Evolutionary conservation across 306 rosid species (phyloP), one percentile per base, ranked within the genome.

Genomic region (Cicer bijugum): DNA sequence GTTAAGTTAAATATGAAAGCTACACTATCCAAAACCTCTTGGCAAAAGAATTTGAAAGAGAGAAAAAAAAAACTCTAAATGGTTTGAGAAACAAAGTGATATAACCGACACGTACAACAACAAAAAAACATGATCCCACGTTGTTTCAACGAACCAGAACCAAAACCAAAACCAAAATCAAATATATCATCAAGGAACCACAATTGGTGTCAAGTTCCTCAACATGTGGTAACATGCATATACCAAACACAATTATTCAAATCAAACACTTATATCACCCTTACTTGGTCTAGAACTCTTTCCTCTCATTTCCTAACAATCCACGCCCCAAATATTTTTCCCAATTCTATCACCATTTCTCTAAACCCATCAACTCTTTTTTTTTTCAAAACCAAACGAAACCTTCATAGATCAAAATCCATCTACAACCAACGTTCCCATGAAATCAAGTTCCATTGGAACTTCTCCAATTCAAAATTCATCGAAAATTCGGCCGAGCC

Each of bases 341-440:
- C 67, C 20, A 60, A 35, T 8, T 60, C 46, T 12, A 60, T 60
- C 46, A n/a, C 67, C 23, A 37, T 60, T 60, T 14, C 45, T n/a
- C 20, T 35, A 11, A 35, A 35, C 7, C 23, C 67, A 60, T 60
- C 66, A 60, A 60, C 20, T 8, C 12, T 35, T 8, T 4, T 12
- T 9, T 56, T 20, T 14, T 35, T 60, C 20, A 46, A 9, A 46
- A 46, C 51, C 33, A 28, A 28, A 11, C 23, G 19, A 35, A 17
- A 8, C 60, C 33, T 17, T 16, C 45, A 37, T 2, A 9, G 17
- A 39, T 60, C 67, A 6, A 60, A 60, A 60, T n/a, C 67, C 11
- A 37, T 60, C 12, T 12, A 12, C 19, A 38, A 14, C 2, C 19
- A 39, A 35, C 12, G 17, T 60, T 37, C 67, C 7, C 42, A 60